Evolutionary conservation across 1,284 basidiomycete genomes (phyloP).

Genomic region (Megacollybia platyphylla): DNA sequence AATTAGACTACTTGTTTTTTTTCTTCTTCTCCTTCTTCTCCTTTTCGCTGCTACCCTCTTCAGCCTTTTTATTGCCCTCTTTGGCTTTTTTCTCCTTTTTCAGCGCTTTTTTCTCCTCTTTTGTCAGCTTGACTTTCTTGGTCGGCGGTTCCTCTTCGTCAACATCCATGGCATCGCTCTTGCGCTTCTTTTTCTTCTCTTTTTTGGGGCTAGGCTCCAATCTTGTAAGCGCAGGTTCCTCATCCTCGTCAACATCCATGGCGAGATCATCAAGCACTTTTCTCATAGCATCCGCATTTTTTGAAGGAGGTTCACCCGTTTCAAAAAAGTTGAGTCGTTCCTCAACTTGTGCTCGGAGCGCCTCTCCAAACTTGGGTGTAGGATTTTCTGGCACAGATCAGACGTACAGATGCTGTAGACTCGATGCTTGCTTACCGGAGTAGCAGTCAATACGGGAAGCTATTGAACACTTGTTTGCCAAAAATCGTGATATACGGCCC

Average conservation of each 20-base stretch:
- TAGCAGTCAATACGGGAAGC: slow-evolving; percentile 98
- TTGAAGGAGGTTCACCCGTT: slow-evolving; percentile 70
- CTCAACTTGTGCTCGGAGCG: slow-evolving; percentile 88
- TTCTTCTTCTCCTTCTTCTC: slow-evolving; percentile 30
- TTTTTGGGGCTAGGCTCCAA: slow-evolving; percentile 40
- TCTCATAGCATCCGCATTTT: slow-evolving; percentile 82
- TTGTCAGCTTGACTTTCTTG: slow-evolving; percentile 67
- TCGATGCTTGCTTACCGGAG: slow-evolving; percentile 40
- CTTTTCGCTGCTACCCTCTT: slow-evolving; percentile 18
- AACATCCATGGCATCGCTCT: slow-evolving; percentile 50
- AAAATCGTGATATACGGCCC: slow-evolving; percentile 94
- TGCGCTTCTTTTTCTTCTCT: slow-evolving; percentile 47
- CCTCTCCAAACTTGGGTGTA: slow-evolving; percentile 91
- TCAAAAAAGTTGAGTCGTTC: slow-evolving; percentile 95
- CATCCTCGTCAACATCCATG: slow-evolving; percentile 61
- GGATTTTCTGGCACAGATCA: slow-evolving; percentile 50
- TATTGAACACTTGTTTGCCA: slow-evolving; percentile 99
- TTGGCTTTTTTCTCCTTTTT: slow-evolving; percentile 68
- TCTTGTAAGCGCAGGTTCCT: slow-evolving; percentile 39
- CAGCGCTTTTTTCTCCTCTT: slow-evolving; percentile 74
- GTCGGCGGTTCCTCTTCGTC: slow-evolving; percentile 45
- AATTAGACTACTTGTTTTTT: slow-evolving; percentile 27
- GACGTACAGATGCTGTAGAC: neutral
- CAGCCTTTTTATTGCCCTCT: slow-evolving; percentile 28
- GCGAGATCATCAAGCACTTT: slow-evolving; percentile 79